Evolutionary conservation across 1,284 basidiomycete species (phyloP).

Genomic region (Fomitopsis pinicola): DNA sequence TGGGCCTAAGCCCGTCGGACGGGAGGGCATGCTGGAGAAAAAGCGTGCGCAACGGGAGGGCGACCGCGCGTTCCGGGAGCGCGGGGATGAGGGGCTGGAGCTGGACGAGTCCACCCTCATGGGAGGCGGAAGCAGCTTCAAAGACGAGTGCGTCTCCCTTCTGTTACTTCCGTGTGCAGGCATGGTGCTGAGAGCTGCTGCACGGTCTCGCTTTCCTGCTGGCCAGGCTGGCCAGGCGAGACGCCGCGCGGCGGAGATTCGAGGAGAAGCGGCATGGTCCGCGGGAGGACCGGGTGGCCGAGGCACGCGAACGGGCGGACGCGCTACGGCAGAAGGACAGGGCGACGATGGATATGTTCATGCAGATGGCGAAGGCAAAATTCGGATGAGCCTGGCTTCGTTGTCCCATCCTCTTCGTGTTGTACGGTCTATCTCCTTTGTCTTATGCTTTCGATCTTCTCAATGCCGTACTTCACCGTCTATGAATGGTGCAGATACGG

Average conservation of each 20-base stretch:
- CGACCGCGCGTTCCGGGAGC: conserved; percentile 62
- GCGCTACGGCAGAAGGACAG: conserved; percentile 68
- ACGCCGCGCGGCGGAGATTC: conserved; percentile 54
- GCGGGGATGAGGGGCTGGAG: conserved; percentile 68
- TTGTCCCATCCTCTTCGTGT: neutral
- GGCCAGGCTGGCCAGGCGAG: conserved; percentile 59
- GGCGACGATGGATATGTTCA: conserved; percentile 83
- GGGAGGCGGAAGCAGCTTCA: conserved; percentile 72
- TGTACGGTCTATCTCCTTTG: neutral
- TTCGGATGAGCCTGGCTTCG: conserved; percentile 46
- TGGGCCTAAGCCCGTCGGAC: conserved; percentile 67
- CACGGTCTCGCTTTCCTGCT: neutral
- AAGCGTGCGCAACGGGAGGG: conserved; percentile 61
- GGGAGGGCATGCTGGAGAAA: conserved; percentile 74
- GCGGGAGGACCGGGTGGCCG: conserved; percentile 44
- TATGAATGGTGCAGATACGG: neutral
- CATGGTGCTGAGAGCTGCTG: neutral
- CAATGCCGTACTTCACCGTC: neutral
- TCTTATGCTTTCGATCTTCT: neutral
- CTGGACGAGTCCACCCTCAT: conserved; percentile 64
- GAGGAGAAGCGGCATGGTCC: conserved; percentile 41
- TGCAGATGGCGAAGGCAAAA: conserved; percentile 69
- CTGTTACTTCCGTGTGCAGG: neutral
- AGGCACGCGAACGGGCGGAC: conserved; percentile 47
- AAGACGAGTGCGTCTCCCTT: conserved; percentile 49